phyloP scores from a whole-genome alignment of 108 stramenopile species.

The Schizochytrium sp. region DNA sequence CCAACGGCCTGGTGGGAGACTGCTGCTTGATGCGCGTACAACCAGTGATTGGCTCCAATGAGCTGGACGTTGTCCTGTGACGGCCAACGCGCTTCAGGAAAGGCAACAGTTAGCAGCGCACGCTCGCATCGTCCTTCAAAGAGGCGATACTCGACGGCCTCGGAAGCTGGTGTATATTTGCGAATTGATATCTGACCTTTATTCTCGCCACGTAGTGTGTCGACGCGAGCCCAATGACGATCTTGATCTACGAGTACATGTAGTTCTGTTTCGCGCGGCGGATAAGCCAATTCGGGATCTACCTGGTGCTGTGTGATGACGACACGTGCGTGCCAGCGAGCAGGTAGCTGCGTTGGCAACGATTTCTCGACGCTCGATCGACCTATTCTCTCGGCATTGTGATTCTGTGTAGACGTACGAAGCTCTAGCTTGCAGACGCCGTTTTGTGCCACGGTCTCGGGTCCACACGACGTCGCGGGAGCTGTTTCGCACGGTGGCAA shows the following conservation, averaged over 20 bases:
- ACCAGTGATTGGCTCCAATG: background rate
- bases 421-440: too few species aligned
- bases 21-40: background rate
- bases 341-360: background rate
- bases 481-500: too few species aligned
- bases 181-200: background rate
- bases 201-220: background rate
- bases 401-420: too few species aligned
- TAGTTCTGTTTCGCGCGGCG: background rate
- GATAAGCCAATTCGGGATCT: background rate
- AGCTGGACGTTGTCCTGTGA: background rate
- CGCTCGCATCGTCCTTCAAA: background rate
- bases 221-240: background rate
- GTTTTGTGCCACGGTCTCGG: too few species aligned
- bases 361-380: too few species aligned
- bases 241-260: background rate
- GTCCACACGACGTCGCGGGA: too few species aligned
- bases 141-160: background rate
- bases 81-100: background rate
- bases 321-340: background rate
- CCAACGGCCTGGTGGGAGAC: background rate
- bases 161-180: background rate
- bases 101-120: background rate
- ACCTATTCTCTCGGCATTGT: too few species aligned
- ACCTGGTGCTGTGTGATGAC: background rate